phyloP scores from a whole-genome alignment of 2,329 filamentous ascomycete genomes.

The Xylariaceae sp. region DNA sequence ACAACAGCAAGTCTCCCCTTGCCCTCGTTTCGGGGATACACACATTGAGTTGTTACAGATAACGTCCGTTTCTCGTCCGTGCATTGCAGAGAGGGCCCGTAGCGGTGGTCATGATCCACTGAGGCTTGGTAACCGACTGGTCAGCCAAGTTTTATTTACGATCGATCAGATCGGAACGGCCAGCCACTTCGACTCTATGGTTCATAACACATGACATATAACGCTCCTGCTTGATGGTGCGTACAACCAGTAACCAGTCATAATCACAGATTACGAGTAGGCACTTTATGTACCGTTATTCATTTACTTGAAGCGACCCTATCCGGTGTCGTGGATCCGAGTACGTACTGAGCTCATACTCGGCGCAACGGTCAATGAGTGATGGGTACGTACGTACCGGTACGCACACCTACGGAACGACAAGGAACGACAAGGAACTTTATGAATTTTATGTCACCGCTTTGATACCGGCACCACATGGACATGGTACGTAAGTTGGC shows the following conservation, averaged over 20 bases:
- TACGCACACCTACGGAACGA: no score
- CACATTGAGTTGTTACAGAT: not conserved
- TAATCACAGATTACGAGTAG: no score
- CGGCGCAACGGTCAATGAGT: no score
- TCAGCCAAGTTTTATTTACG: not conserved
- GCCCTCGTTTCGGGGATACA: not conserved
- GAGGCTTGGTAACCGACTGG: not conserved
- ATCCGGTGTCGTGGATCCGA: not conserved
- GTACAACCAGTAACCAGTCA: no score
- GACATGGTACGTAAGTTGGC: no score
- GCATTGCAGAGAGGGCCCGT: not conserved
- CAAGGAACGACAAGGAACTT: no score
- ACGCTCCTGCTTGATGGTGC: not conserved
- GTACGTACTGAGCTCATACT: not conserved
- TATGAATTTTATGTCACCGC: no score
- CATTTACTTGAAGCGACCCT: not conserved
- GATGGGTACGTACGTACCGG: no score
- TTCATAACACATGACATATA: not conserved
- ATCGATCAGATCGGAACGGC: conserved; percentile 1
- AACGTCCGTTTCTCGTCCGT: not conserved
- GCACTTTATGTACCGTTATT: no score
- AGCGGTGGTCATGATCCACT: not conserved
- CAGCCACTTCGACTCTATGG: not conserved
- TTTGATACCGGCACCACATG: no score
- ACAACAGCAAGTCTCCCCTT: not conserved